Percentiles rank a stretch among this genome's conserved stretches.
Evolutionary conservation across 2,329 filamentous ascomycete species (phyloP).

Genomic region (Kalmusia sp.): DNA sequence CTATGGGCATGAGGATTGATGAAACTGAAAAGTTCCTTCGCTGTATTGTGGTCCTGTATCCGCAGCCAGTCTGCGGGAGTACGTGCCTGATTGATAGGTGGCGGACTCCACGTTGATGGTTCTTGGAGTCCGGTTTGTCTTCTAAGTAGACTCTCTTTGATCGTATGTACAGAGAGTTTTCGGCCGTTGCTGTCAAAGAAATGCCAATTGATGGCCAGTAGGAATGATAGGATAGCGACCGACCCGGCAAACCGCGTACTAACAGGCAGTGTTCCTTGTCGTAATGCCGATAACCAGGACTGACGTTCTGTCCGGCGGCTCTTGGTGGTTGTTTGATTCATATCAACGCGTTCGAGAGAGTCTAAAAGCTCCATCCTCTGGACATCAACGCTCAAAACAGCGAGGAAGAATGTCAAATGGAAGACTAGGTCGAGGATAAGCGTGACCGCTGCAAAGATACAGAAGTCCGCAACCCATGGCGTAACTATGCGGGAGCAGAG

Average conservation of each 20-base stretch:
- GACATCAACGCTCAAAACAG: constrained; percentile 81
- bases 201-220: constrained; percentile 78
- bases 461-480: constrained; percentile 76
- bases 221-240: constrained; percentile 73
- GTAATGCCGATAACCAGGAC: constrained; percentile 67
- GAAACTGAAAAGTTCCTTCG: constrained; percentile 76
- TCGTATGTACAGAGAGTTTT: constrained; percentile 30
- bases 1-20: constrained; percentile 75
- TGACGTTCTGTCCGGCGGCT: constrained; percentile 53
- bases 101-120: constrained; percentile 45
- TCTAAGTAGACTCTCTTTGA: constrained; percentile 31
- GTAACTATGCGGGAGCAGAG: constrained; percentile 71
- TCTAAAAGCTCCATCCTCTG: constrained; percentile 78
- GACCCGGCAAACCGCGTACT: constrained; percentile 79
- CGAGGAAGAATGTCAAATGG: constrained; percentile 79
- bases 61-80: constrained; percentile 79
- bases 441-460: constrained; percentile 76
- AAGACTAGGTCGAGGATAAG: constrained; percentile 80
- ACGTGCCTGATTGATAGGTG: constrained; percentile 74
- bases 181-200: constrained; percentile 69
- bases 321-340: constrained; percentile 50
- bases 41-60: constrained; percentile 80
- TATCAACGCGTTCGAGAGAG: constrained; percentile 61
- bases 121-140: constrained; percentile 23
- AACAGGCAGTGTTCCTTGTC: constrained; percentile 69